Percentiles rank a stretch among this genome's conserved stretches.
These are phyloP conservation scores for Euptelea pleiosperma DNA, from an alignment of 164 flowering plant species.

Conservation along the genomic window DNA sequence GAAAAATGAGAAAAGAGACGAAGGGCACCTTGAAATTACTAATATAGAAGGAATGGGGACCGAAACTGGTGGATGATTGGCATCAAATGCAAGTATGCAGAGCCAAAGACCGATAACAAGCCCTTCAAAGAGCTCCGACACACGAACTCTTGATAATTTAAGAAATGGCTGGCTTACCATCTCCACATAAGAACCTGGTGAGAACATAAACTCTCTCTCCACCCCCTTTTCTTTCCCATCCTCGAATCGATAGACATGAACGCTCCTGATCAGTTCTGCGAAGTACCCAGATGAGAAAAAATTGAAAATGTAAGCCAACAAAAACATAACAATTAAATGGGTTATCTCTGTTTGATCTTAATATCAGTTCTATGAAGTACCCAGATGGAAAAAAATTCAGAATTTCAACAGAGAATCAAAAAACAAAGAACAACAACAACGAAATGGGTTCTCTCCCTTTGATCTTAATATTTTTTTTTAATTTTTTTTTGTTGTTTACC, in stretches of 20 bases:
- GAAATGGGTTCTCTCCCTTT: no score
- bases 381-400: not conserved
- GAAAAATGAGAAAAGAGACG: not conserved
- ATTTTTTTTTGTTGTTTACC: not conserved
- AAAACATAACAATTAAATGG: not conserved
- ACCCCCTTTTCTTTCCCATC: slow-evolving; percentile 9
- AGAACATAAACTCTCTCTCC: slow-evolving; percentile 22
- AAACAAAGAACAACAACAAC: not conserved
- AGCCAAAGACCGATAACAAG: slow-evolving; percentile 13
- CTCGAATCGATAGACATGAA: slow-evolving; percentile 17
- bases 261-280: slow-evolving; percentile 19
- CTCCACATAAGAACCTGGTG: slow-evolving; percentile 11
- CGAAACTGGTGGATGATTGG: not conserved
- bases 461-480: not conserved
- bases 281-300: not conserved
- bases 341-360: not conserved
- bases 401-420: not conserved
- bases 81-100: slow-evolving; percentile 14
- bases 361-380: not conserved
- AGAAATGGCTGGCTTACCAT: slow-evolving; percentile 10
- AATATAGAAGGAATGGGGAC: slow-evolving; percentile 7
- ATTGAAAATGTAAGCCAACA: not conserved
- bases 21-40: slow-evolving; percentile 13
- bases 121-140: slow-evolving; percentile 13
- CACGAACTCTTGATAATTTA: slow-evolving; percentile 6